Conservation (phyloP, 768 basidiomycete genomes). For the Russula earlei region DNA sequence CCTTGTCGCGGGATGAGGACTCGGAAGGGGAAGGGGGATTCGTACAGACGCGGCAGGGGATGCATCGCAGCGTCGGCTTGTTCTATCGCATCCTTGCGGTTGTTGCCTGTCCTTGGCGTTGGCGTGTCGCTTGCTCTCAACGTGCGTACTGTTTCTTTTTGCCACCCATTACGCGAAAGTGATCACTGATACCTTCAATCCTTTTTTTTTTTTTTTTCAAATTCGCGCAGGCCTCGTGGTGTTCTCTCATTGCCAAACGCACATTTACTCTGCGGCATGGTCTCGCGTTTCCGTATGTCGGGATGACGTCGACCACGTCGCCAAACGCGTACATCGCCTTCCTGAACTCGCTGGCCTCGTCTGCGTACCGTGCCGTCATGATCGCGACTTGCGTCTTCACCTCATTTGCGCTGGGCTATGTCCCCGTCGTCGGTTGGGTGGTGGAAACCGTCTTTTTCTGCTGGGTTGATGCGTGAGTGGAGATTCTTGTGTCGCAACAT, state of each 20-base stretch:
- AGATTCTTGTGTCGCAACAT: too few relatives aligned
- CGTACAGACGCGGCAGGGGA: slow-evolving; percentile 47
- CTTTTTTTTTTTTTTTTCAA: background rate
- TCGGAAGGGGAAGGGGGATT: slow-evolving; percentile 24
- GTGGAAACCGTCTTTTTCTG: slow-evolving; percentile 67
- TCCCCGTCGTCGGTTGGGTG: slow-evolving; percentile 56
- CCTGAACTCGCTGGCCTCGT: slow-evolving; percentile 65
- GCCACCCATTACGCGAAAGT: too few relatives aligned
- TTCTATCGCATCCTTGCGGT: slow-evolving; percentile 72
- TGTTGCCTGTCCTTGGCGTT: slow-evolving; percentile 67
- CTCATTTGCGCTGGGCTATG: slow-evolving; percentile 50
- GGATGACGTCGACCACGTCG: slow-evolving; percentile 38
- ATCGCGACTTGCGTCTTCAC: slow-evolving; percentile 64
- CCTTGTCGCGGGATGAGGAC: slow-evolving; percentile 40
- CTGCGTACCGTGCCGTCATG: slow-evolving; percentile 77
- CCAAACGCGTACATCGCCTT: slow-evolving; percentile 59
- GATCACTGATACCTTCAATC: too few relatives aligned
- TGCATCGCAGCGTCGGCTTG: slow-evolving; percentile 64
- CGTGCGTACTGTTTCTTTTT: slow-evolving; percentile 34
- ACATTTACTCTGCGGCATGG: slow-evolving; percentile 68
- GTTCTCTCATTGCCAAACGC: slow-evolving; percentile 63
- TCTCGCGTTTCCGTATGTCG: slow-evolving; percentile 24
- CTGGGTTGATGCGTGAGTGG: slow-evolving; percentile 75
- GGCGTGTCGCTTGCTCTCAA: slow-evolving; percentile 74
- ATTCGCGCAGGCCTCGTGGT: slow-evolving; percentile 59